phyloP scores from a whole-genome alignment of 148 eudicot species.

The Silene conica region DNA sequence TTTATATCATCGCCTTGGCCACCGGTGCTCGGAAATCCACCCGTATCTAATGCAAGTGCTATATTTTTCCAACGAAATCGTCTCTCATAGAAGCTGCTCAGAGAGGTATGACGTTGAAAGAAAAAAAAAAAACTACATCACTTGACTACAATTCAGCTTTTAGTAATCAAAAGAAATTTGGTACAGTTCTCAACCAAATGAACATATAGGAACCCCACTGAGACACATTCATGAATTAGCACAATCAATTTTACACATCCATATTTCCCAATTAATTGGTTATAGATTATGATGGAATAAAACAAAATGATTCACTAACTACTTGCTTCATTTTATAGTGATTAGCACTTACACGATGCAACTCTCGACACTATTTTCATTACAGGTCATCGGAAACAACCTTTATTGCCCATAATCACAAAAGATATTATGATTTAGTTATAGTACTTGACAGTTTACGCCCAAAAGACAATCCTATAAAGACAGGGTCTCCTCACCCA shows the following conservation, averaged over 20 bases:
- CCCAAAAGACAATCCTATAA: background rate
- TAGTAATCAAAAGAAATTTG: no score
- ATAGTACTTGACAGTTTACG: background rate
- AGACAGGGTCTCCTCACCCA: background rate
- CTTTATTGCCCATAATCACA: background rate
- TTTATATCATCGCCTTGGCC: slow-evolving; percentile 42
- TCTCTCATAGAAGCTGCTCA: slow-evolving; percentile 36
- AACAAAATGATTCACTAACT: no score
- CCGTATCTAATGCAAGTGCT: slow-evolving; percentile 68
- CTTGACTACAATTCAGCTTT: background rate
- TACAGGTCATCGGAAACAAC: background rate
- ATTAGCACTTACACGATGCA: no score
- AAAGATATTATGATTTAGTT: background rate
- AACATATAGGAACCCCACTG: background rate
- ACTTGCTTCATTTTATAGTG: no score
- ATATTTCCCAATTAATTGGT: no score
- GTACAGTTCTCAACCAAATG: background rate
- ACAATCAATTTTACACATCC: background rate
- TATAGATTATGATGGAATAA: no score
- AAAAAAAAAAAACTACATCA: background rate
- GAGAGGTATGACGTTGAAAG: background rate
- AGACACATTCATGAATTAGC: background rate
- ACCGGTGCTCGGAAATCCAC: slow-evolving; percentile 48
- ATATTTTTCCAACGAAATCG: slow-evolving; percentile 44
- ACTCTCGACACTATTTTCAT: no score